Conservation (phyloP, 257 asterid species). For the Solanum rostratum region DNA sequence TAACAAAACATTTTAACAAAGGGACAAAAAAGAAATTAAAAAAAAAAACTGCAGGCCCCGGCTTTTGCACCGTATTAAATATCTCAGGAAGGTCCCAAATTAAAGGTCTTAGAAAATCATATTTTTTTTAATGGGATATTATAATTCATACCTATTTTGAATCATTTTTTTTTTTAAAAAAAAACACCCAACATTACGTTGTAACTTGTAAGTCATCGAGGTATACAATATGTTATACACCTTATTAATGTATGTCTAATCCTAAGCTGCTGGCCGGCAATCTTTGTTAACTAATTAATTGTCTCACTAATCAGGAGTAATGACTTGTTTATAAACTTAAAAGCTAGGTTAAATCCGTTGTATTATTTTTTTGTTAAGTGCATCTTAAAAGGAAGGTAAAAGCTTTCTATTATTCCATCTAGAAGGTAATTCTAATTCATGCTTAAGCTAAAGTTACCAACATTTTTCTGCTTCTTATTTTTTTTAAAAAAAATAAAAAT, state of each 20-base stretch:
- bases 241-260: neutral
- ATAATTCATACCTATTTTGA: neutral
- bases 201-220: neutral
- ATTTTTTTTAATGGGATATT: no score
- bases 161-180: neutral
- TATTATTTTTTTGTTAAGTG: neutral
- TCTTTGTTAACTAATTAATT: neutral
- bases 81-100: no score
- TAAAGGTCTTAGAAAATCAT: no score
- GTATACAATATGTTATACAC: neutral
- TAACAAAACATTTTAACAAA: neutral
- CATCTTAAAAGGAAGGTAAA: neutral
- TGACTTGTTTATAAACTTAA: neutral
- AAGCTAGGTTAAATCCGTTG: neutral
- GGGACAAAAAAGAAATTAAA: neutral
- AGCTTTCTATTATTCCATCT: neutral
- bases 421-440: neutral
- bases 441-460: neutral
- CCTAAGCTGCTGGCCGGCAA: neutral
- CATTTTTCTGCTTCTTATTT: neutral
- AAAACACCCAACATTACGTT: neutral
- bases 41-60: neutral
- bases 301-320: neutral
- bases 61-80: neutral
- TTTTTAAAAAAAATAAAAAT: no score